phyloP scores from a whole-genome alignment of 768 basidiomycete species.

The Mycena floridula region DNA sequence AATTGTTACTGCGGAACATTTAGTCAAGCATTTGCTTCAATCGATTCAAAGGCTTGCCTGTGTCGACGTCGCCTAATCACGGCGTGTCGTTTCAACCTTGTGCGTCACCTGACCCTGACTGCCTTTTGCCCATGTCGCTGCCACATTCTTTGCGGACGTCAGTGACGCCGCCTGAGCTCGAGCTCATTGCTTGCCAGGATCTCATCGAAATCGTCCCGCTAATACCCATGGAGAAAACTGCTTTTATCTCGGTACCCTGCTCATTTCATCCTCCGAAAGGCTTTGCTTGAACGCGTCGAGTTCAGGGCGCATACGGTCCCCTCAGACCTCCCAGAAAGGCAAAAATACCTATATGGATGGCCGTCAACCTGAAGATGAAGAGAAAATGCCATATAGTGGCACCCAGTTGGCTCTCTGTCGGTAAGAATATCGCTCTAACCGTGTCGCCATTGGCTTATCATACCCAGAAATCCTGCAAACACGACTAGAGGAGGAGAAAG shows the following conservation, averaged over 20 bases:
- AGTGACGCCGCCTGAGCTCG: constrained; percentile 79
- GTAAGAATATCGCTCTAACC: constrained; percentile 35
- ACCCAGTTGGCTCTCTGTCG: constrained; percentile 84
- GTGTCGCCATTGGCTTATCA: too few species aligned
- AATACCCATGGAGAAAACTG: constrained; percentile 85
- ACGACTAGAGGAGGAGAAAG: constrained; percentile 67
- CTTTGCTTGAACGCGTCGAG: background rate
- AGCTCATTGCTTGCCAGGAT: constrained; percentile 82
- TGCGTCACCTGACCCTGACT: too few species aligned
- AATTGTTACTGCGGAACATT: too few species aligned
- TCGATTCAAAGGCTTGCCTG: too few species aligned
- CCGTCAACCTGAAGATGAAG: constrained; percentile 87
- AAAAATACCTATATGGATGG: constrained; percentile 94
- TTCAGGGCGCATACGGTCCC: constrained; percentile 93
- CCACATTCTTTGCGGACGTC: constrained; percentile 66
- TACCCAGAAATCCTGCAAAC: constrained; percentile 85
- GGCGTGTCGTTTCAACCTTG: too few species aligned
- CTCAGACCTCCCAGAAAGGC: constrained; percentile 82
- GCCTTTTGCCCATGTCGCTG: constrained; percentile 55
- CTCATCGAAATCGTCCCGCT: constrained; percentile 82
- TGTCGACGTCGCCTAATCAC: too few species aligned
- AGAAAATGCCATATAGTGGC: constrained; percentile 91
- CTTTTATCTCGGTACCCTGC: constrained; percentile 78
- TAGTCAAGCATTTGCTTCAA: background rate
- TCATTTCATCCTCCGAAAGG: too few species aligned